These are phyloP conservation scores for Metschnikowia kofuensis DNA, from an alignment of 805 yeast genomes.

Conservation along the genomic window DNA sequence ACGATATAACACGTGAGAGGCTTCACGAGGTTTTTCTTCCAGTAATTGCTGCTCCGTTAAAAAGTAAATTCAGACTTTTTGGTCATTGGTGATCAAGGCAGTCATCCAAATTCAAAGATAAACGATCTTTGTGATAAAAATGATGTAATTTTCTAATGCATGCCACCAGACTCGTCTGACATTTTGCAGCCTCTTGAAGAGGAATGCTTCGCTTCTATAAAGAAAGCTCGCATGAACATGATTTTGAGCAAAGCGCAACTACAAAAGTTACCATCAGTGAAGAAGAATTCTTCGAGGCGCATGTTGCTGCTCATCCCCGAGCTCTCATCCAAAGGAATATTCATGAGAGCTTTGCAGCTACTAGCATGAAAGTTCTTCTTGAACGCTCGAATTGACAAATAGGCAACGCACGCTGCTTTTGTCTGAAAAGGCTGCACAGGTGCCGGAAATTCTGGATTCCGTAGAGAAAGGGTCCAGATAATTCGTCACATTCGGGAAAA, in stretches of 20 bases:
- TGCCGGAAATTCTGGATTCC: too few relatives aligned
- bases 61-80: background rate
- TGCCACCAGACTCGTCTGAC: background rate
- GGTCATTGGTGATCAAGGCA: background rate
- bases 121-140: background rate
- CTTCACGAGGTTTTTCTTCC: background rate
- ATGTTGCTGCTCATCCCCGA: background rate
- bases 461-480: too few relatives aligned
- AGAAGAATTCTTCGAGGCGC: too few relatives aligned
- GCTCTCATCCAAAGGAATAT: background rate
- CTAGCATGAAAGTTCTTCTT: too few relatives aligned
- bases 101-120: background rate
- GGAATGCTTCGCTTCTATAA: background rate
- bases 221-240: background rate
- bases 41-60: background rate
- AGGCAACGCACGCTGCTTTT: too few relatives aligned
- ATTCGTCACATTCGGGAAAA: too few relatives aligned
- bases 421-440: too few relatives aligned
- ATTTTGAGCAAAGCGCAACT: background rate
- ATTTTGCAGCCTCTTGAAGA: background rate
- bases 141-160: background rate
- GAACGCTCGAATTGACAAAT: too few relatives aligned
- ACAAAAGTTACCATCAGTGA: too few relatives aligned
- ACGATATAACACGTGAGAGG: background rate
- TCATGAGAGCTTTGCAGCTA: background rate